Evolutionary conservation across 2,329 filamentous ascomycete genomes (phyloP).

Genomic region (Aureobasidium mangrovei): DNA sequence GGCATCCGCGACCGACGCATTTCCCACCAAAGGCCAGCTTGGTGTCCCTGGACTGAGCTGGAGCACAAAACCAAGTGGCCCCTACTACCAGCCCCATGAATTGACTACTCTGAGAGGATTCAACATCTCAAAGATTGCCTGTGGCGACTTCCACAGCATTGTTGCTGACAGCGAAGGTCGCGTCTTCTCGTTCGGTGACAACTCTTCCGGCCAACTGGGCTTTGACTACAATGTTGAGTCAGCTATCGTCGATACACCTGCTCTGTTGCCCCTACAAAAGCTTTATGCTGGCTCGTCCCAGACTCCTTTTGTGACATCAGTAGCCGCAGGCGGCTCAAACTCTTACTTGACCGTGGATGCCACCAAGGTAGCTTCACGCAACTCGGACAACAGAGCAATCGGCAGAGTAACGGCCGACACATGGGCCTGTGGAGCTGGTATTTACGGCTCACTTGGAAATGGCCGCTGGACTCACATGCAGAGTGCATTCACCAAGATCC

Average conservation of each 20-base stretch:
- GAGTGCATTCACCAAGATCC: slow-evolving; percentile 67
- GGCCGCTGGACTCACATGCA: slow-evolving; percentile 87
- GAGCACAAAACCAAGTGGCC: slow-evolving; percentile 63
- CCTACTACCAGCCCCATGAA: slow-evolving; percentile 77
- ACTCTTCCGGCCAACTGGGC: slow-evolving; percentile 84
- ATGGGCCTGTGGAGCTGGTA: slow-evolving; percentile 80
- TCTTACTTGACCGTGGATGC: slow-evolving; percentile 84
- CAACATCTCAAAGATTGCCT: slow-evolving; percentile 63
- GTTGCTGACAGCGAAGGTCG: slow-evolving; percentile 66
- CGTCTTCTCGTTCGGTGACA: slow-evolving; percentile 85
- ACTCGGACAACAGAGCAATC: slow-evolving; percentile 32
- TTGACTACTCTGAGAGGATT: slow-evolving; percentile 62
- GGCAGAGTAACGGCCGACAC: slow-evolving; percentile 62
- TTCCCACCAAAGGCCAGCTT: slow-evolving; percentile 75
- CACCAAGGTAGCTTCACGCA: slow-evolving; percentile 43
- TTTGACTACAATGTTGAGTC: slow-evolving; percentile 58
- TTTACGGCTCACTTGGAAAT: slow-evolving; percentile 73
- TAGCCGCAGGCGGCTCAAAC: slow-evolving; percentile 79
- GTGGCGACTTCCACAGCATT: slow-evolving; percentile 80
- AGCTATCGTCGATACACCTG: slow-evolving; percentile 58
- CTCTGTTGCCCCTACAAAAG: slow-evolving; percentile 58
- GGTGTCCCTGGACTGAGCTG: slow-evolving; percentile 78
- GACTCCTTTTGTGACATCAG: slow-evolving; percentile 58
- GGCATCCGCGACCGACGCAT: slow-evolving; percentile 69
- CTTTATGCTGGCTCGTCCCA: slow-evolving; percentile 62